These are phyloP conservation scores for Anthracocystis setariae DNA, from an alignment of 1,284 basidiomycete genomes.

Conservation along the genomic window DNA sequence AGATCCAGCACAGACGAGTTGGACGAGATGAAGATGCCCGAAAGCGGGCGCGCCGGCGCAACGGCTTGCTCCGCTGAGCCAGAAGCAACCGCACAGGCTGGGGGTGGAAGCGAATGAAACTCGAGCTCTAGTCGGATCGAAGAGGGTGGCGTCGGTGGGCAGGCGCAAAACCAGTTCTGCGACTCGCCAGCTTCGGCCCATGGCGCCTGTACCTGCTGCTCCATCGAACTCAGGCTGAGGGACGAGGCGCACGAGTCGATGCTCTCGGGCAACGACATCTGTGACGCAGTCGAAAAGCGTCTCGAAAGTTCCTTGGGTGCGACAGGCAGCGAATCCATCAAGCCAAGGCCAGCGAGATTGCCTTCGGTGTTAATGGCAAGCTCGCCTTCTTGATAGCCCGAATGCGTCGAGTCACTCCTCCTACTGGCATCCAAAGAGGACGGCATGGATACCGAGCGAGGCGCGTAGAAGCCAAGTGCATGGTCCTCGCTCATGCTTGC, in stretches of 20 bases:
- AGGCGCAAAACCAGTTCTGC: slow-evolving; percentile 32
- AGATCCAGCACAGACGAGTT: slow-evolving; percentile 41
- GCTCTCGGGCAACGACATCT: slow-evolving; percentile 21
- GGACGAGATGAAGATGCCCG: slow-evolving; percentile 35
- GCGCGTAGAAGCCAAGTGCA: slow-evolving; percentile 10
- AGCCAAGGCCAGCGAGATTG: slow-evolving; percentile 22
- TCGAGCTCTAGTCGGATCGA: slow-evolving; percentile 36
- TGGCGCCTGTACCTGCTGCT: slow-evolving; percentile 12
- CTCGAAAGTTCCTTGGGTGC: slow-evolving; percentile 18
- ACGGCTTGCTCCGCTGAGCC: not conserved
- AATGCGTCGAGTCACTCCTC: slow-evolving; percentile 27
- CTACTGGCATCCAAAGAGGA: slow-evolving; percentile 11
- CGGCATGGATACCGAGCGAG: slow-evolving; percentile 16
- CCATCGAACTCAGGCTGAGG: slow-evolving; percentile 18
- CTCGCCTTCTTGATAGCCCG: slow-evolving; percentile 8
- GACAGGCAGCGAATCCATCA: slow-evolving; percentile 14
- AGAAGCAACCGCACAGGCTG: too few species aligned
- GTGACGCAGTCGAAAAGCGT: slow-evolving; percentile 22
- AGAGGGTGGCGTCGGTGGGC: slow-evolving; percentile 36
- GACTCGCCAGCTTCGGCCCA: slow-evolving; percentile 12
- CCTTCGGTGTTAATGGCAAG: slow-evolving; percentile 1
- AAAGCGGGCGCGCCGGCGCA: slow-evolving; percentile 9
- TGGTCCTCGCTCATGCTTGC: slow-evolving; percentile 1
- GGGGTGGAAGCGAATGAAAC: slow-evolving; percentile 24
- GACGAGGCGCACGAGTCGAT: slow-evolving; percentile 12